Conservation (phyloP, 169 alveolate genomes). For the Plasmodium knowlesi region DNA sequence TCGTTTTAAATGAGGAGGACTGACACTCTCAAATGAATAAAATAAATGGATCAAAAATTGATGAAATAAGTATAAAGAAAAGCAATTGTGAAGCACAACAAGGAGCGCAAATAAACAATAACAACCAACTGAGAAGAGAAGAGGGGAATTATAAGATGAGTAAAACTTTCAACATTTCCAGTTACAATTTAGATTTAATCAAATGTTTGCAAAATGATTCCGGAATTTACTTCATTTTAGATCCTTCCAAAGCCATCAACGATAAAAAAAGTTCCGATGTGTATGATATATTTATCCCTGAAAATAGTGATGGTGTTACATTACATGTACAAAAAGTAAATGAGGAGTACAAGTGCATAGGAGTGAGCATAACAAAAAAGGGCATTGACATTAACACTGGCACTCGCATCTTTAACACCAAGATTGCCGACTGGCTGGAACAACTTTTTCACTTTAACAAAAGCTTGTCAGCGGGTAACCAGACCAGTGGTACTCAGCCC, state of each 20-base stretch:
- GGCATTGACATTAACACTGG: slow-evolving; percentile 69
- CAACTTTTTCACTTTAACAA: slow-evolving; percentile 53
- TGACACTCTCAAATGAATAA: slow-evolving; percentile 22
- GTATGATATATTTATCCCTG: slow-evolving; percentile 72
- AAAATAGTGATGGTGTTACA: slow-evolving; percentile 64
- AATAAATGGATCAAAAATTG: slow-evolving; percentile 65
- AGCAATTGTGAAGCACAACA: neutral
- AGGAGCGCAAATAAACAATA: neutral
- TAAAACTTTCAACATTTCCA: slow-evolving; percentile 52
- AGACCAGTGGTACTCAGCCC: neutral
- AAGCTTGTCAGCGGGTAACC: neutral
- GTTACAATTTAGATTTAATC: slow-evolving; percentile 64
- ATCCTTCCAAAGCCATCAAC: slow-evolving; percentile 54
- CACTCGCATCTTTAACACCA: slow-evolving; percentile 53
- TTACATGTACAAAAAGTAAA: slow-evolving; percentile 65
- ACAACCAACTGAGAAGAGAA: neutral
- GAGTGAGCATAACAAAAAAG: slow-evolving; percentile 67
- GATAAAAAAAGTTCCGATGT: slow-evolving; percentile 55
- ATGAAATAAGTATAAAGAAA: slow-evolving; percentile 1
- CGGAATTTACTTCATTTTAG: slow-evolving; percentile 68
- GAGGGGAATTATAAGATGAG: slow-evolving; percentile 6
- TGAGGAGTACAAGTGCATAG: slow-evolving; percentile 74
- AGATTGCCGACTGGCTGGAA: slow-evolving; percentile 74
- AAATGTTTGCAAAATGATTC: slow-evolving; percentile 72
- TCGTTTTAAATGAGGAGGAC: slow-evolving; percentile 14